Evolutionary conservation across 2,329 filamentous ascomycete genomes (phyloP), one percentile per base, ranked within the genome.

Genomic region (Diaporthe ampelina): DNA sequence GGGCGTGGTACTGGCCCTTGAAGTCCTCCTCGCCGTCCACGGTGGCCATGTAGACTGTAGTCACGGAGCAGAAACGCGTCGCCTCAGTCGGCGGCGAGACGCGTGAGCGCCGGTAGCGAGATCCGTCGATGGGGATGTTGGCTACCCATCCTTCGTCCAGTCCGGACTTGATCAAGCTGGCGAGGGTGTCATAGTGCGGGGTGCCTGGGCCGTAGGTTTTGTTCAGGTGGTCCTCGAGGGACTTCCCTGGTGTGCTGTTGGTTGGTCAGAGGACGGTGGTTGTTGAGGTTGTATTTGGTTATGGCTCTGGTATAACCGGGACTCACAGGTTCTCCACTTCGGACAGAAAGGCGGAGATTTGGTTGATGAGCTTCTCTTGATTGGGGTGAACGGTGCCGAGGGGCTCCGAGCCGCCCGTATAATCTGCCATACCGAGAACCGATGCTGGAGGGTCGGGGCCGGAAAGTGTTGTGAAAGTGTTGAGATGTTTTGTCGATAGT

Each of bases 11-110:
- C 79, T 90, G 88, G 2, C 88, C 88, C 6, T 81, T 80, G 77
- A 86, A 89, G n/a, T 82, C 84, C 8, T 85, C 83, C 43, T 85
- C 73, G 40, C 83, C 86, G n/a, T 89, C 83, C 3, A 58, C 13
- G 11, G 71, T 68, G 21, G 45, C 24, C 85, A 91, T 89, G 78
- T 89, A 90, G 24, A 91, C 88, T 1, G 88, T 86, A 3, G 89
- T 91, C 78, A 91, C 89, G 77, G 85, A 87, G 79, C 90, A 88
- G 79, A 83, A 90, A 29, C 85, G 83, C 37, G 85, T 90, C 48
- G 84, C 82, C 11, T 83, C 80, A 2, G 80, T 83, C 1, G 88
- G 89, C 7, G 85, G 76, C 54, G 83, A 79, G 74, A 91, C 84
- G 73, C 86, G 87, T 11, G 82, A 82, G 8, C 86, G 84, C 1